Evolutionary conservation across 441 rosid species (phyloP).

Genomic region (Hura crepitans): DNA sequence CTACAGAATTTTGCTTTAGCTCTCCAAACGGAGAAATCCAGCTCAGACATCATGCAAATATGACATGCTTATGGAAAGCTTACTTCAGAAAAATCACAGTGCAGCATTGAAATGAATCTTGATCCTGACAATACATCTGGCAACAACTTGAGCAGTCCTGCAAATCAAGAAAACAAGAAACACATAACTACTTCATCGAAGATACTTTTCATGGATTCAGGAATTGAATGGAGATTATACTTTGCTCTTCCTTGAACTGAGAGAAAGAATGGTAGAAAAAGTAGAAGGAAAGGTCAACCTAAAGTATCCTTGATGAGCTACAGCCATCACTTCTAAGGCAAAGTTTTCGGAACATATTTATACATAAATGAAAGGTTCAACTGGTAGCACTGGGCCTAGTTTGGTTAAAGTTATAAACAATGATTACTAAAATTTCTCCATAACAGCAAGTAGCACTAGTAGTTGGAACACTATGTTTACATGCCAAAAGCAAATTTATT

Average conservation of each 20-base stretch:
- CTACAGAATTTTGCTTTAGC: background rate
- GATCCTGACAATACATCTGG: background rate
- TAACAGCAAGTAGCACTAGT: background rate
- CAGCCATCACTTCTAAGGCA: background rate
- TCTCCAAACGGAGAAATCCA: background rate
- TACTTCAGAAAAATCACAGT: background rate
- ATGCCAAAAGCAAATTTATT: too few species aligned
- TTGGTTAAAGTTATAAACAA: background rate
- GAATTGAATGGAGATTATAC: background rate
- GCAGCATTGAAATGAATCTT: background rate
- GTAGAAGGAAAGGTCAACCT: background rate
- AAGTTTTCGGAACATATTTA: background rate
- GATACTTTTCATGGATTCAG: background rate
- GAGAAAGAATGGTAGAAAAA: background rate
- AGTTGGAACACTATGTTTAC: background rate
- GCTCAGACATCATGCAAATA: background rate
- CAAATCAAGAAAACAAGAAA: background rate
- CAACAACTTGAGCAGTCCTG: background rate
- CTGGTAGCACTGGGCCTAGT: background rate
- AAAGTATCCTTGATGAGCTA: background rate
- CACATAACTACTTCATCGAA: background rate
- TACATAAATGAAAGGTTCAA: background rate
- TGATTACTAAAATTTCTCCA: background rate
- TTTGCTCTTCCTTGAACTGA: background rate
- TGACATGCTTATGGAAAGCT: background rate